Conservation (phyloP, 2,329 filamentous ascomycete genomes). For the Chalara sp. region DNA sequence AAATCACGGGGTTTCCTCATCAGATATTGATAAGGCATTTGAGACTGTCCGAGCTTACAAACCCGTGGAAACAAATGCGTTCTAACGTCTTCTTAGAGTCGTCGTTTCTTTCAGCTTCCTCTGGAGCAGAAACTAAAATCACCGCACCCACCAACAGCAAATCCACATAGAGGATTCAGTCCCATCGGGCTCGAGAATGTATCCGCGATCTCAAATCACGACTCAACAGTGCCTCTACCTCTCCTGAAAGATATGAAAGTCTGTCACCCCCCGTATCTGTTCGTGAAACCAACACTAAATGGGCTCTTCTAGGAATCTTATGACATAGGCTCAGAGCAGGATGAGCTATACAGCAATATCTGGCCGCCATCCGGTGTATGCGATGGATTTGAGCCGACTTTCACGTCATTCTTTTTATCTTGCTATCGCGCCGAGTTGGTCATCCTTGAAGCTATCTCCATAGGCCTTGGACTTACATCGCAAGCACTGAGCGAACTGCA, state of each 20-base stretch:
- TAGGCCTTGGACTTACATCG: not conserved
- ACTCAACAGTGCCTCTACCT: not conserved
- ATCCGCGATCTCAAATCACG: not conserved
- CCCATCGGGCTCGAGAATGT: not conserved
- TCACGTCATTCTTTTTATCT: not conserved
- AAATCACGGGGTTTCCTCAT: not conserved
- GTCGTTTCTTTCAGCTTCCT: conserved; percentile 38
- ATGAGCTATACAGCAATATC: no score
- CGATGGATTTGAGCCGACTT: no score
- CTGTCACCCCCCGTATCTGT: not conserved
- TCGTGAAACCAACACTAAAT: not conserved
- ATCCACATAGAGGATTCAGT: not conserved
- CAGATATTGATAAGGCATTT: not conserved
- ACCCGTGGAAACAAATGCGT: not conserved
- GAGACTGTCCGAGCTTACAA: not conserved
- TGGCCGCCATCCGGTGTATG: no score
- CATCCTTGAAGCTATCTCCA: not conserved
- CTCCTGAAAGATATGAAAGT: not conserved
- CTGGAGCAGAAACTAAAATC: conserved; percentile 32
- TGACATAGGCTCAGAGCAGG: not conserved
- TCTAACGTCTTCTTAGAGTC: not conserved
- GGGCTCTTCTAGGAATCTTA: not conserved
- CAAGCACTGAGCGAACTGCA: not conserved
- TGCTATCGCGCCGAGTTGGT: not conserved
- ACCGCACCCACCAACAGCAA: not conserved